Conservation (phyloP, 1,139 yeast genomes). For the Pichia terricola region DNA sequence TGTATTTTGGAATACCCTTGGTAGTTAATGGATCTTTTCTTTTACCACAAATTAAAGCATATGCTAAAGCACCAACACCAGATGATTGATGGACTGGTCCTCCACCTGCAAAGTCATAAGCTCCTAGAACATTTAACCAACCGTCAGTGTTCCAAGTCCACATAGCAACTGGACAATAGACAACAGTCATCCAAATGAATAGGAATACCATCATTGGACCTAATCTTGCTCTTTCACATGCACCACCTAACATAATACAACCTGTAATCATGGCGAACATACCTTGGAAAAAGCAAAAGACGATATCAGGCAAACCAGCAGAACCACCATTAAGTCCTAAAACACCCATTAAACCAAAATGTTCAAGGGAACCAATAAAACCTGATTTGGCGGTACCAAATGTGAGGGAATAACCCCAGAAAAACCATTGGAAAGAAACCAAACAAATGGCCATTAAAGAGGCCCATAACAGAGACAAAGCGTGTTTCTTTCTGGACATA, state of each 20-base stretch:
- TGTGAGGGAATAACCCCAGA: conserved; percentile 91
- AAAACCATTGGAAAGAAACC: conserved; percentile 88
- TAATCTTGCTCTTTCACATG: conserved; percentile 93
- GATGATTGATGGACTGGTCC: conserved; percentile 96
- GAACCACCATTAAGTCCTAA: conserved; percentile 72
- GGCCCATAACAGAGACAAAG: conserved; percentile 87
- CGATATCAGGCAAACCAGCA: conserved; percentile 66
- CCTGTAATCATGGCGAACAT: conserved; percentile 94
- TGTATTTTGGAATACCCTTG: conserved; percentile 71
- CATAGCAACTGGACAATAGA: conserved; percentile 88
- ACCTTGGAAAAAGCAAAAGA: conserved; percentile 86
- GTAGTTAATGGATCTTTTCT: conserved; percentile 74
- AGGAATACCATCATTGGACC: conserved; percentile 94
- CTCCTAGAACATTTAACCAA: conserved; percentile 76
- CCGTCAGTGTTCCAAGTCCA: conserved; percentile 97
- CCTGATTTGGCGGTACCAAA: conserved; percentile 56
- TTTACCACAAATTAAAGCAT: conserved; percentile 84
- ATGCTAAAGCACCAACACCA: conserved; percentile 91
- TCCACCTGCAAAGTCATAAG: conserved; percentile 95
- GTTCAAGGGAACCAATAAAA: conserved; percentile 70
- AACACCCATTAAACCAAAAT: conserved; percentile 71
- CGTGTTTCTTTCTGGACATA: conserved; percentile 84
- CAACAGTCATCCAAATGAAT: conserved; percentile 92
- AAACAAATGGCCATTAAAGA: conserved; percentile 79
- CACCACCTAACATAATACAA: conserved; percentile 91